Evolutionary conservation across 495 filamentous ascomycete genomes (phyloP).

Genomic region (Penicillium macrosclerotiorum): DNA sequence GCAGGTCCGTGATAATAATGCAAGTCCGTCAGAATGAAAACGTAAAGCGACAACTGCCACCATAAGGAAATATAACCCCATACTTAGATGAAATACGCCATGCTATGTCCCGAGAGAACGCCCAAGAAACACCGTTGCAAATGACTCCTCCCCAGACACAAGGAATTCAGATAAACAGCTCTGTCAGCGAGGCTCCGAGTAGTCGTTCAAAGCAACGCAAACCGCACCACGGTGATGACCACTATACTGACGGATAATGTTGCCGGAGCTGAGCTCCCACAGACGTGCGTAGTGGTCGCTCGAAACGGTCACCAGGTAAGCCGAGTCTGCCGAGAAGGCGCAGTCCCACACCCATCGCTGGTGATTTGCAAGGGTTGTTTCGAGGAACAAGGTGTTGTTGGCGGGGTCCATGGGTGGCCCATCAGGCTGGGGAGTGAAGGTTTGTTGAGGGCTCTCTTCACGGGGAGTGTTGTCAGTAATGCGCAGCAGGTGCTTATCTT

Average conservation of each 20-base stretch:
- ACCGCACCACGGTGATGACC: slow-evolving; percentile 94
- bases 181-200: slow-evolving; percentile 65
- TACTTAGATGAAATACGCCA: too few relatives aligned
- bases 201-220: slow-evolving; percentile 96
- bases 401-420: slow-evolving; percentile 45
- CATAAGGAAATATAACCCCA: too few relatives aligned
- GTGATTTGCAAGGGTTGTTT: slow-evolving; percentile 88
- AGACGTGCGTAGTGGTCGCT: slow-evolving; percentile 96
- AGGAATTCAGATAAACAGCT: background rate
- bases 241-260: slow-evolving; percentile 95
- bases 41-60: too few relatives aligned
- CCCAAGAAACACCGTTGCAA: slow-evolving; percentile 4
- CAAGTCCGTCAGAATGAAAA: too few relatives aligned
- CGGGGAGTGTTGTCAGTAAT: slow-evolving; percentile 24
- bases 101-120: background rate
- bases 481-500: slow-evolving; percentile 24
- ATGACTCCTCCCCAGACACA: too few relatives aligned
- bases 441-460: slow-evolving; percentile 32
- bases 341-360: slow-evolving; percentile 99
- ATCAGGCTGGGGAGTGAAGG: slow-evolving; percentile 41
- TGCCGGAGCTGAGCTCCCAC: slow-evolving; percentile 84
- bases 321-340: slow-evolving; percentile 93
- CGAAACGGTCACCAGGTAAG: slow-evolving; percentile 97
- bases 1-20: too few relatives aligned
- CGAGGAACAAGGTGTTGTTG: slow-evolving; percentile 66